These are phyloP conservation scores for Apiospora rasikravindrae DNA, from an alignment of 2,329 filamentous ascomycete species.

Conservation along the genomic window DNA sequence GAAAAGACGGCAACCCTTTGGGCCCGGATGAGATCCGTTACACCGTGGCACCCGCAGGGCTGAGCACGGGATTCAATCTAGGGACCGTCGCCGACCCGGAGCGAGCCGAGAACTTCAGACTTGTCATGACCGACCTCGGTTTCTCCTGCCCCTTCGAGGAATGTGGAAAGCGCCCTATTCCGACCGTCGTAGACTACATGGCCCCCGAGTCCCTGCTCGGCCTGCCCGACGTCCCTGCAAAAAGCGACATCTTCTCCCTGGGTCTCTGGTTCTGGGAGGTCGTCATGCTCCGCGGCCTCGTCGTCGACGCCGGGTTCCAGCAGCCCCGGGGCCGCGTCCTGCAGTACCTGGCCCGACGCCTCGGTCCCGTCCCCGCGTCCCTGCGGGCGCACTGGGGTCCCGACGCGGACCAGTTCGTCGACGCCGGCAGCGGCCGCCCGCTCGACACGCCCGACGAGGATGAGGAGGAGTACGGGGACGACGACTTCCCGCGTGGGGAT, in stretches of 20 bases:
- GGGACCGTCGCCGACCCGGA: background rate
- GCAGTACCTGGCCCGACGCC: background rate
- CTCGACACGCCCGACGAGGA: constrained; percentile 6
- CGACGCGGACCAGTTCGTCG: constrained; percentile 8
- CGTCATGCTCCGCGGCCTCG: constrained; percentile 7
- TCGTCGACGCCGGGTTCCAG: background rate
- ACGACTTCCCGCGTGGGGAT: constrained; percentile 11
- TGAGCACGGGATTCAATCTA: background rate
- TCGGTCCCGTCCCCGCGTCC: background rate
- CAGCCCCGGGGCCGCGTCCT: background rate
- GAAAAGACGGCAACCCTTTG: background rate
- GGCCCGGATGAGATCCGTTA: background rate
- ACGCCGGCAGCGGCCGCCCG: background rate
- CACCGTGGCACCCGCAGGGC: background rate
- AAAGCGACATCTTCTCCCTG: constrained; percentile 3
- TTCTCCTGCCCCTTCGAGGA: background rate
- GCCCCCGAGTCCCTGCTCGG: constrained; percentile 12
- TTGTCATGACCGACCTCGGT: constrained; percentile 4
- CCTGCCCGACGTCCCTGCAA: background rate
- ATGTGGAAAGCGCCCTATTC: background rate
- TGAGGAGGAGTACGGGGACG: background rate
- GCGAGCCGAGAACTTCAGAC: background rate
- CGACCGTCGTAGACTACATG: background rate
- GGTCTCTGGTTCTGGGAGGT: constrained; percentile 13
- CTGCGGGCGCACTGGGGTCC: background rate